Evolutionary conservation across 2,329 filamentous ascomycete species (phyloP).

Genomic region (Sporothrix schenckii): DNA sequence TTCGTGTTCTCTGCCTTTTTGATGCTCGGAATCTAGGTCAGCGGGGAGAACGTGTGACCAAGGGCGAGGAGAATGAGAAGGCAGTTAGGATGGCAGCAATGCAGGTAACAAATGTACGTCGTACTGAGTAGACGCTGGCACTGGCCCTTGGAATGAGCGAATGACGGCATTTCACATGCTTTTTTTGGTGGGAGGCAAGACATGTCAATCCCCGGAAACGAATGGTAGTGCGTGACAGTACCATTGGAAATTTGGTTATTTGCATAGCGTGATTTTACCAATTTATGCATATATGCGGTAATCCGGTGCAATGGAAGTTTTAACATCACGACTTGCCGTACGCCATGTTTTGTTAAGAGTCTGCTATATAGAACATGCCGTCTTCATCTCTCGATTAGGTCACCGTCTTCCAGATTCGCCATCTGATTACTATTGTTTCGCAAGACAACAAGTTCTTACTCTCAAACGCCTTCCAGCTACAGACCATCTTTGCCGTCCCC

Average conservation of each 20-base stretch:
- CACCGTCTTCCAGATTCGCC: constrained; percentile 3
- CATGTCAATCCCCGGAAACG: constrained; percentile 1
- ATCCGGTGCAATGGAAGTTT: constrained; percentile 22
- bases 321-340: neutral
- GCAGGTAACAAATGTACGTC: neutral
- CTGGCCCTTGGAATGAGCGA: neutral
- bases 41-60: neutral
- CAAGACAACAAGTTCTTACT: neutral
- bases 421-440: too few relatives aligned
- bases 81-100: neutral
- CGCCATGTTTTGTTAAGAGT: neutral
- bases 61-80: neutral
- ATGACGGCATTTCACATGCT: constrained; percentile 29
- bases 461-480: neutral
- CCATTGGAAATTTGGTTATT: constrained; percentile 6
- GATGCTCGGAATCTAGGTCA: constrained; percentile 8
- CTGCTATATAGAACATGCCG: neutral
- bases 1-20: neutral
- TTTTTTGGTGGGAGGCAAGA: constrained; percentile 8
- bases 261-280: neutral
- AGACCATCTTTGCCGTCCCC: constrained; percentile 24
- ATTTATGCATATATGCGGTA: neutral
- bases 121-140: neutral
- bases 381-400: neutral
- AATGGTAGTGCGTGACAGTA: neutral